Evolutionary conservation across 2,329 filamentous ascomycete genomes (phyloP).

Genomic region (Neodidymelliopsis sp.): DNA sequence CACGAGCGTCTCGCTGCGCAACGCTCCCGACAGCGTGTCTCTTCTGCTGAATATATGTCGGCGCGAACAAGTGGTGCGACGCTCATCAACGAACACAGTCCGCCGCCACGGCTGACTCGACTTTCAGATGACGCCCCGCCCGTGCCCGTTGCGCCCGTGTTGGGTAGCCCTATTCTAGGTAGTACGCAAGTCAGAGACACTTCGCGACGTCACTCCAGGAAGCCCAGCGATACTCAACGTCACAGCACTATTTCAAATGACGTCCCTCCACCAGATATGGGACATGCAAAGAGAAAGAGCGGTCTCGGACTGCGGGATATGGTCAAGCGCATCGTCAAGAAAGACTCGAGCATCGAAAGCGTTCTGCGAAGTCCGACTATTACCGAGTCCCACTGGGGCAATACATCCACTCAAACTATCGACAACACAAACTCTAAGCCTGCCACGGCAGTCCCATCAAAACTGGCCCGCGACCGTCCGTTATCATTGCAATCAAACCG

Average conservation of each 20-base stretch:
- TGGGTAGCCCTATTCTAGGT: conserved; percentile 14
- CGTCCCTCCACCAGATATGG: conserved; percentile 31
- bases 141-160: conserved; percentile 8
- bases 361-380: conserved; percentile 3
- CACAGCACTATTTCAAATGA: conserved; percentile 31
- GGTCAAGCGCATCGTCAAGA: conserved; percentile 39
- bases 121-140: conserved; percentile 22
- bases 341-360: conserved; percentile 23
- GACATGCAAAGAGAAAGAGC: conserved; percentile 26
- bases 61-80: conserved; percentile 45
- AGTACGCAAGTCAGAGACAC: conserved; percentile 7
- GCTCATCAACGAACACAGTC: conserved; percentile 36
- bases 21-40: conserved; percentile 29
- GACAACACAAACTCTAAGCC: conserved; percentile 1
- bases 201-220: conserved; percentile 12
- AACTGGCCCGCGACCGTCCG: conserved; percentile 1
- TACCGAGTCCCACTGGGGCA: conserved; percentile 3
- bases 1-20: conserved; percentile 40
- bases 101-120: conserved; percentile 21
- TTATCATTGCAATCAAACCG: conserved; percentile 5
- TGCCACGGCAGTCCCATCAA: not conserved
- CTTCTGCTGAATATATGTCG: conserved; percentile 33
- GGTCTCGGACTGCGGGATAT: conserved; percentile 34
- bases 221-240: conserved; percentile 24
- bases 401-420: conserved; percentile 3